phyloP scores from a whole-genome alignment of 805 yeast species.

The Teunomyces aglyptinius region DNA sequence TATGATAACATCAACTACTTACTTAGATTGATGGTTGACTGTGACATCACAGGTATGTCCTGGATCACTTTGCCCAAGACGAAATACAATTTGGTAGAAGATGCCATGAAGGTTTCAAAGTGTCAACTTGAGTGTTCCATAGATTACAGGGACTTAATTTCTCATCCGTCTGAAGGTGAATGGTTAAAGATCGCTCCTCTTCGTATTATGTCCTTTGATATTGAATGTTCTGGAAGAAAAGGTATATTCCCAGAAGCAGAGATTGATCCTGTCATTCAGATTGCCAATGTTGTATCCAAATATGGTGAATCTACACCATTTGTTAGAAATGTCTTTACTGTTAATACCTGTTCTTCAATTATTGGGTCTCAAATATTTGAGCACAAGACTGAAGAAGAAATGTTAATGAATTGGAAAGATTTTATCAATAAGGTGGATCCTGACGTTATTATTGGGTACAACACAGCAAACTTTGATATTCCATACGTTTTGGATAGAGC shows the following conservation, averaged over 20 bases:
- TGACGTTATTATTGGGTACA: conserved; percentile 95
- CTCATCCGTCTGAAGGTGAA: conserved; percentile 90
- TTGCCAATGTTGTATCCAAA: conserved; percentile 87
- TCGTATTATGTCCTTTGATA: conserved; percentile 91
- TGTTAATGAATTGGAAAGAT: conserved; percentile 83
- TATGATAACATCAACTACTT: conserved; percentile 89
- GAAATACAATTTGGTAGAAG: conserved; percentile 53
- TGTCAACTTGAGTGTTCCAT: conserved; percentile 85
- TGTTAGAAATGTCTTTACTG: conserved; percentile 91
- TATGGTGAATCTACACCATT: conserved; percentile 87
- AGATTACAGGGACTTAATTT: conserved; percentile 61
- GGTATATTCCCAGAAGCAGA: conserved; percentile 96
- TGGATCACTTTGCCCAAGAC: conserved; percentile 89
- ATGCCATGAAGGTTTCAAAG: conserved; percentile 52
- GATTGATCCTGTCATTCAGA: conserved; percentile 92
- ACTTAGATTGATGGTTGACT: conserved; percentile 86
- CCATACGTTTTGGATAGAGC: conserved; percentile 93
- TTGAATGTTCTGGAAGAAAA: conserved; percentile 97
- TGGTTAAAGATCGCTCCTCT: conserved; percentile 93
- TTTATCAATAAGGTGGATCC: conserved; percentile 86
- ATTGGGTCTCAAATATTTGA: conserved; percentile 90
- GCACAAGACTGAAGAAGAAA: conserved; percentile 70
- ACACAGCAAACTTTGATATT: conserved; percentile 89
- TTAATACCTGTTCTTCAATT: conserved; percentile 86
- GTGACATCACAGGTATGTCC: conserved; percentile 92